Evolutionary conservation across 441 rosid genomes (phyloP).

Genomic region (Omphalea diandra): DNA sequence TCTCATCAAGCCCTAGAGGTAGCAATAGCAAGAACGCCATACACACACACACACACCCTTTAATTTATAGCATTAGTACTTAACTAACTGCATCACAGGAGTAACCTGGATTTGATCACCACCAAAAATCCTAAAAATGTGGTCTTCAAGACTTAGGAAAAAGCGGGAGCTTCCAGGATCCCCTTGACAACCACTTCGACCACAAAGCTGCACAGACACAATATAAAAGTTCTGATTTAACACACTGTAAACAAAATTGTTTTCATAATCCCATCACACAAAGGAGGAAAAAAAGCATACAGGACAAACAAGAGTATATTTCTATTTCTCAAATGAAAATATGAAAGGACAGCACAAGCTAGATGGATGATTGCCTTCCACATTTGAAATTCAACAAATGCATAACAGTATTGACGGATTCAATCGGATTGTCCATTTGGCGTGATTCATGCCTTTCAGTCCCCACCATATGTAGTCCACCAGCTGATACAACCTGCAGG

Average conservation of each 20-base stretch:
- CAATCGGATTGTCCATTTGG: slow-evolving; percentile 89
- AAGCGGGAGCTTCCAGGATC: slow-evolving; percentile 99
- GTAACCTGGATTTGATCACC: slow-evolving; percentile 94
- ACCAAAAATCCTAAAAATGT: slow-evolving; percentile 89
- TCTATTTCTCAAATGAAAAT: slow-evolving; percentile 1
- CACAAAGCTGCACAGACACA: slow-evolving; percentile 63
- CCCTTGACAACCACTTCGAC: slow-evolving; percentile 95
- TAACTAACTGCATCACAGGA: slow-evolving; percentile 14
- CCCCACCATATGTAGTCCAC: slow-evolving; percentile 96
- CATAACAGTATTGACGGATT: slow-evolving; percentile 4
- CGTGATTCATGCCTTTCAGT: slow-evolving; percentile 97
- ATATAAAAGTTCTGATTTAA: slow-evolving; percentile 17
- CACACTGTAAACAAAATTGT: not conserved
- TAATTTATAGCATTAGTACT: slow-evolving; percentile 16
- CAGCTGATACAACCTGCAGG: slow-evolving; percentile 83
- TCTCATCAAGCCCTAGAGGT: slow-evolving; percentile 87
- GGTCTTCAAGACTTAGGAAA: slow-evolving; percentile 96
- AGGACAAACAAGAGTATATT: too few relatives aligned
- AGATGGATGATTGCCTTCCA: not conserved
- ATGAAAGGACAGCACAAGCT: not conserved
- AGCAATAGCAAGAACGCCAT: slow-evolving; percentile 24
- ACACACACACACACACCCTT: too few relatives aligned
- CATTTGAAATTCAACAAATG: not conserved
- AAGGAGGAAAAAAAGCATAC: not conserved
- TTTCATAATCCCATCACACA: not conserved